A percentile compares a stretch with the other conserved stretches of the same genome.
Conservation (phyloP, 2,329 filamentous ascomycete species). For the Alternaria dauci region DNA sequence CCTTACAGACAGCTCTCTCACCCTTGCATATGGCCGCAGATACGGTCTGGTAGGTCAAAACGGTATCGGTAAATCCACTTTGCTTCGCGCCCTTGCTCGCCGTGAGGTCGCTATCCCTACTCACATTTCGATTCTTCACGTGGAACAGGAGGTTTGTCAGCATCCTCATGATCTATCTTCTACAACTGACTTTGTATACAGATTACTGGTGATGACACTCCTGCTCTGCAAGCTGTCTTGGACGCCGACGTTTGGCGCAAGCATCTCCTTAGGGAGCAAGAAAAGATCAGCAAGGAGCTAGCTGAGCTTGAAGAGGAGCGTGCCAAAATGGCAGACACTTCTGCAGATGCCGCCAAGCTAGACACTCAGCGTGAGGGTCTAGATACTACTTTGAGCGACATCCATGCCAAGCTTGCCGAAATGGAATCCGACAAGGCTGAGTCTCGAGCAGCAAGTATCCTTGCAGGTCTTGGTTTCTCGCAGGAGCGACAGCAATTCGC, state of each 20-base stretch:
- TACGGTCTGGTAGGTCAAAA: slow-evolving; percentile 99
- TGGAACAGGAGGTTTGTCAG: slow-evolving; percentile 87
- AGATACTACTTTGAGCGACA: slow-evolving; percentile 88
- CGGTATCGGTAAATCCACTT: slow-evolving; percentile 89
- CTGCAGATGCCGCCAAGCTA: slow-evolving; percentile 82
- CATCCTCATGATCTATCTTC: neutral
- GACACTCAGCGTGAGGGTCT: slow-evolving; percentile 89
- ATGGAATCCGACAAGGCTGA: slow-evolving; percentile 99
- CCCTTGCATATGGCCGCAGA: slow-evolving; percentile 87
- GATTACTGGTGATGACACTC: slow-evolving; percentile 94
- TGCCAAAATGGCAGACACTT: slow-evolving; percentile 85
- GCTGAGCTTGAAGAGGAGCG: slow-evolving; percentile 80
- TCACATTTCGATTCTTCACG: slow-evolving; percentile 98
- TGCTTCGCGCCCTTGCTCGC: slow-evolving; percentile 87
- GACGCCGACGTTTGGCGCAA: slow-evolving; percentile 99
- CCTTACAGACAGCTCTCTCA: slow-evolving; percentile 87
- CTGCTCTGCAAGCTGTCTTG: slow-evolving; percentile 91
- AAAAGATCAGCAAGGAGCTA: slow-evolving; percentile 81
- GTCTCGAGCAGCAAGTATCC: slow-evolving; percentile 90
- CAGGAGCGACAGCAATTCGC: slow-evolving; percentile 88
- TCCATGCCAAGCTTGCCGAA: slow-evolving; percentile 90
- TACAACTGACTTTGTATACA: slow-evolving; percentile 48
- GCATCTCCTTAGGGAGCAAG: slow-evolving; percentile 87
- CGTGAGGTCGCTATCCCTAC: slow-evolving; percentile 95
- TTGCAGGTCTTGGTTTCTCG: slow-evolving; percentile 97